A percentile compares a stretch with the other conserved stretches of the same genome.
phyloP scores from a whole-genome alignment of 192 early-diverging fungal genomes.

The Coemansia erecta region DNA sequence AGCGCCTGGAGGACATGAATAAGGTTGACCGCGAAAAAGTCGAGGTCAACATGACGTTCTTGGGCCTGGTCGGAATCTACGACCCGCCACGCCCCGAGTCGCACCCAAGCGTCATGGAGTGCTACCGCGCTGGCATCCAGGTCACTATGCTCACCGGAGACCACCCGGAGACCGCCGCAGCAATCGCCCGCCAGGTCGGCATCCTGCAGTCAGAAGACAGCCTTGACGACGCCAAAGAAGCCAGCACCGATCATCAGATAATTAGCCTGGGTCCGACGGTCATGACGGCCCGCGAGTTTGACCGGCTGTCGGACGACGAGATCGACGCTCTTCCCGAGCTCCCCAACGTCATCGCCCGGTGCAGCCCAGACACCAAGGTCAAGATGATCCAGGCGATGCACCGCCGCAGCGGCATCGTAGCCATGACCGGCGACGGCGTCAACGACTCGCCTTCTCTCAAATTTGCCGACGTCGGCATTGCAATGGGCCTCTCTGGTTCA shows the following conservation, averaged over 20 bases:
- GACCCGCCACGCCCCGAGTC: slow-evolving; percentile 84
- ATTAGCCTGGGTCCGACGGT: slow-evolving; percentile 49
- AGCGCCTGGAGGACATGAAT: slow-evolving; percentile 32
- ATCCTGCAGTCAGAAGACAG: slow-evolving; percentile 59
- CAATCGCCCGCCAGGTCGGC: slow-evolving; percentile 86
- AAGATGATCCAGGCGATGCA: slow-evolving; percentile 96
- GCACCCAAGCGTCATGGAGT: slow-evolving; percentile 63
- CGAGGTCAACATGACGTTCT: slow-evolving; percentile 71
- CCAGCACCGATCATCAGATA: slow-evolving; percentile 19
- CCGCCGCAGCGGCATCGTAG: slow-evolving; percentile 66
- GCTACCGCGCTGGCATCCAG: slow-evolving; percentile 87
- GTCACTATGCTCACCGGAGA: slow-evolving; percentile 98
- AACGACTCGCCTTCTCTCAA: slow-evolving; percentile 79
- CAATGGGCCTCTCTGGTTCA: slow-evolving; percentile 65
- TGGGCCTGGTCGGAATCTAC: slow-evolving; percentile 90
- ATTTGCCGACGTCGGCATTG: slow-evolving; percentile 77
- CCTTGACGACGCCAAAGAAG: slow-evolving; percentile 36
- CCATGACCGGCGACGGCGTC: slow-evolving; percentile 91
- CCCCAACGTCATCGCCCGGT: slow-evolving; percentile 89
- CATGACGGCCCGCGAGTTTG: slow-evolving; percentile 87
- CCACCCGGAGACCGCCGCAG: slow-evolving; percentile 85
- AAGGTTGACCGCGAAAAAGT: slow-evolving; percentile 59
- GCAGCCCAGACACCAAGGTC: slow-evolving; percentile 93
- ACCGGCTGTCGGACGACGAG: slow-evolving; percentile 76
- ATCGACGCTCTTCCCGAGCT: slow-evolving; percentile 76